Percentiles rank a stretch among this genome's conserved stretches.
Conservation (phyloP, 345 rosid species). For the Kernera saxatilis region DNA sequence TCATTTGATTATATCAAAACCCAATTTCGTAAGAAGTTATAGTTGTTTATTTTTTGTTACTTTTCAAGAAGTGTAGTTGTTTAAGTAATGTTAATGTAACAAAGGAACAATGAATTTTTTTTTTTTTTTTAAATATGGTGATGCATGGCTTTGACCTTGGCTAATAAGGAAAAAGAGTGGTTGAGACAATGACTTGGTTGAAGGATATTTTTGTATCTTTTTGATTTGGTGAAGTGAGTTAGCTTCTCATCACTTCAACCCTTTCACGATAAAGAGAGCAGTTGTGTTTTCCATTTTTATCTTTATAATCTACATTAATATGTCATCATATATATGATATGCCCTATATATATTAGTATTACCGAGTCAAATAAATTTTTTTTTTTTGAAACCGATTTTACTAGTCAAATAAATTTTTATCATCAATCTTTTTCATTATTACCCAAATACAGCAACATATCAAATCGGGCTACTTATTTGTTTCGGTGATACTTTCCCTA, state of each 20-base stretch:
- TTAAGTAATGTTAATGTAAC: neutral
- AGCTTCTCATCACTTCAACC: slow-evolving; percentile 32
- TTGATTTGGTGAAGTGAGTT: slow-evolving; percentile 22
- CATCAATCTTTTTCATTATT: neutral
- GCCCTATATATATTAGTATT: neutral
- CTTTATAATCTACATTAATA: neutral
- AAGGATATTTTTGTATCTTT: neutral
- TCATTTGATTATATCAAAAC: neutral
- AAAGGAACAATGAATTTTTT: neutral
- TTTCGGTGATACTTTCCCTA: neutral
- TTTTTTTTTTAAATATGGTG: neutral
- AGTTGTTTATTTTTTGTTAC: neutral
- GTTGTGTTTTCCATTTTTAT: slow-evolving; percentile 27
- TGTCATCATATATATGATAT: neutral
- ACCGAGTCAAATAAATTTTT: slow-evolving; percentile 4
- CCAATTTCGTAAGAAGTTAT: neutral
- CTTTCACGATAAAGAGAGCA: slow-evolving; percentile 26
- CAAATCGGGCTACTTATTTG: neutral
- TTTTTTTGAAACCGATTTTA: too few species aligned
- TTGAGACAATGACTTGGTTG: slow-evolving; percentile 31
- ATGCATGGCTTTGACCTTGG: slow-evolving; percentile 33
- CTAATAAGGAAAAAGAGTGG: slow-evolving; percentile 23
- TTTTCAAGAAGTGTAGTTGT: neutral
- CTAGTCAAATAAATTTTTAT: neutral
- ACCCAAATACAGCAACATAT: neutral